These are phyloP conservation scores for Discostella pseudostelligera DNA, from an alignment of 108 stramenopile species.

Conservation along the genomic window DNA sequence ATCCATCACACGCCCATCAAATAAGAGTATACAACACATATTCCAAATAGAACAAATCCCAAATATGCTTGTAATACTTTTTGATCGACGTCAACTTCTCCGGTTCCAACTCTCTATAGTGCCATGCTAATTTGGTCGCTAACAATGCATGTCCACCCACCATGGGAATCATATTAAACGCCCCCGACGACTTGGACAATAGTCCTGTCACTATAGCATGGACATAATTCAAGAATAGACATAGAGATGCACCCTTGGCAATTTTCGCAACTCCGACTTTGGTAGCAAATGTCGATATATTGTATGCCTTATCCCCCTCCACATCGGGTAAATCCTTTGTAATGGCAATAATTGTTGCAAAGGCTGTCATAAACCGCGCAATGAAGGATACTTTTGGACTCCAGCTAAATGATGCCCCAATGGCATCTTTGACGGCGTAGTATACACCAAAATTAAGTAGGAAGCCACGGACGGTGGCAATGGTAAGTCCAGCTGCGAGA, in stretches of 20 bases:
- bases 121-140: slow-evolving; percentile 54
- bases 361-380: slow-evolving; percentile 94
- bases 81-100: slow-evolving; percentile 82
- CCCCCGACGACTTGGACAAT: slow-evolving; percentile 53
- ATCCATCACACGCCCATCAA: slow-evolving; percentile 41
- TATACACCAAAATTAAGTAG: slow-evolving; percentile 96
- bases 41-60: slow-evolving; percentile 96
- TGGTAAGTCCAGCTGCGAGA: slow-evolving; percentile 87
- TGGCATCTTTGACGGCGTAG: slow-evolving; percentile 94
- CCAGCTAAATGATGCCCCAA: slow-evolving; percentile 88
- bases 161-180: slow-evolving; percentile 85
- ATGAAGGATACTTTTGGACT: slow-evolving; percentile 92
- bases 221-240: slow-evolving; percentile 83
- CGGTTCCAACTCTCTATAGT: slow-evolving; percentile 71
- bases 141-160: slow-evolving; percentile 84
- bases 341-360: slow-evolving; percentile 93
- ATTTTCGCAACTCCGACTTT: slow-evolving; percentile 80
- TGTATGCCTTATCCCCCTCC: slow-evolving; percentile 90
- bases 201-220: slow-evolving; percentile 83
- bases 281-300: slow-evolving; percentile 90
- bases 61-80: slow-evolving; percentile 93
- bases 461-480: slow-evolving; percentile 94
- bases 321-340: slow-evolving; percentile 96
- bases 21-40: slow-evolving; percentile 94
- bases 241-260: slow-evolving; percentile 78